A percentile compares a stretch with the other conserved stretches of the same genome.
Evolutionary conservation across 805 yeast genomes (phyloP).

Genomic region (Vanderwaltozyma yarrowii): DNA sequence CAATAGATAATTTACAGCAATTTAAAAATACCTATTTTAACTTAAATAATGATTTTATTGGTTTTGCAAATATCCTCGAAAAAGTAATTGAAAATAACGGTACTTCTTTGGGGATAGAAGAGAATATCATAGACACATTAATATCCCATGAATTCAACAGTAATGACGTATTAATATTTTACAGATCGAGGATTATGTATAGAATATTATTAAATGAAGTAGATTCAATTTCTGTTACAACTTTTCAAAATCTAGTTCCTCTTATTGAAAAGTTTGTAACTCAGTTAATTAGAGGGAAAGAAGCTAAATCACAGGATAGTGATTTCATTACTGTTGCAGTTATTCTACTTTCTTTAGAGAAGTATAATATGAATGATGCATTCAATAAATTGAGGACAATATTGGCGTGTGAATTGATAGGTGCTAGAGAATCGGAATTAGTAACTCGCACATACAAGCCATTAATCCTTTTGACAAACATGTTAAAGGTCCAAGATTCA

Average conservation of each 20-base stretch:
- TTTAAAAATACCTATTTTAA: slow-evolving; percentile 15
- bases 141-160: not conserved
- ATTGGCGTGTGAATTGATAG: slow-evolving; percentile 56
- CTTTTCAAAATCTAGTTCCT: slow-evolving; percentile 19
- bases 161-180: slow-evolving; percentile 15
- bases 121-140: too few relatives aligned
- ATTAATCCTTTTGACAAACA: slow-evolving; percentile 38
- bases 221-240: slow-evolving; percentile 20
- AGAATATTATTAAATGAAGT: slow-evolving; percentile 23
- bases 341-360: slow-evolving; percentile 26
- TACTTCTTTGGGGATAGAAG: too few relatives aligned
- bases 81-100: too few relatives aligned
- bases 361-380: slow-evolving; percentile 26
- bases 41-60: not conserved
- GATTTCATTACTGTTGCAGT: slow-evolving; percentile 25
- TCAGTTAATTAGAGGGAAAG: slow-evolving; percentile 24
- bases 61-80: not conserved
- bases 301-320: slow-evolving; percentile 16
- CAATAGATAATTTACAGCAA: slow-evolving; percentile 11
- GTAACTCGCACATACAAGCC: slow-evolving; percentile 35
- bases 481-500: slow-evolving; percentile 20
- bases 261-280: slow-evolving; percentile 27
- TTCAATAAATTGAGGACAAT: slow-evolving; percentile 48
- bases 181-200: slow-evolving; percentile 30
- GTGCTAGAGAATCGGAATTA: slow-evolving; percentile 37